Evolutionary conservation across 2,329 filamentous ascomycete species (phyloP), one percentile per base, ranked within the genome.

Genomic region (Fusarium sp.): DNA sequence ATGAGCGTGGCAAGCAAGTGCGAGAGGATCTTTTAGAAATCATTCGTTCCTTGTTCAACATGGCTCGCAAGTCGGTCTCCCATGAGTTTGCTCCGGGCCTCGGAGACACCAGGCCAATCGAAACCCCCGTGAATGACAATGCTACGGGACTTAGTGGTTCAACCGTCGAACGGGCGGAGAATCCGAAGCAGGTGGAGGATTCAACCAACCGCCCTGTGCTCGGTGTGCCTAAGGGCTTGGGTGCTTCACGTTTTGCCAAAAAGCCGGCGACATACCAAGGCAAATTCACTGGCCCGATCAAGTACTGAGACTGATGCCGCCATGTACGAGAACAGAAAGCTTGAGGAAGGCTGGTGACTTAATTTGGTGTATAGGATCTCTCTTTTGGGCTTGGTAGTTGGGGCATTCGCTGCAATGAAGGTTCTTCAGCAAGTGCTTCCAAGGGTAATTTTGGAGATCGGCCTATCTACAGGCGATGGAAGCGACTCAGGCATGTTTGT

Each of bases 1-100:
- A 42, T 28, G 63, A 70, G 9, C 70, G 58, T 14, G 64, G 78
- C 12, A 73, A 78, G 16, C 69, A 74, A 11, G 63, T 80, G 30
- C 78, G 73, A 30, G 55, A 74, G 1, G 70, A 73, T 6, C 53
- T 79, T 2, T 31, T 78, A 6, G 33, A 70, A 0, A 44, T 79
- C 3, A 61, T 82, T 7, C 72, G 75, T 10, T 51, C 73, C 15
- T 65, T 80, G 30, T 45, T 38, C 7, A 28, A 50, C 4, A 13
- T 68, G 4, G 53, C 36, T 3, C 28, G 62, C n/a, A 51, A 33
- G n/a, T 26, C 39, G 12, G 8, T 38, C 33, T 44, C 28, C 18
- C 33, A 13, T 14, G 38, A 56, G 13, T 26, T 20, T 47, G 15
- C 16, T 51, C 15, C 30, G 12, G 30, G 9, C n/a, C 31, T 51